phyloP scores from a whole-genome alignment of 495 filamentous ascomycete species.

The Sordaria brevicollis region DNA sequence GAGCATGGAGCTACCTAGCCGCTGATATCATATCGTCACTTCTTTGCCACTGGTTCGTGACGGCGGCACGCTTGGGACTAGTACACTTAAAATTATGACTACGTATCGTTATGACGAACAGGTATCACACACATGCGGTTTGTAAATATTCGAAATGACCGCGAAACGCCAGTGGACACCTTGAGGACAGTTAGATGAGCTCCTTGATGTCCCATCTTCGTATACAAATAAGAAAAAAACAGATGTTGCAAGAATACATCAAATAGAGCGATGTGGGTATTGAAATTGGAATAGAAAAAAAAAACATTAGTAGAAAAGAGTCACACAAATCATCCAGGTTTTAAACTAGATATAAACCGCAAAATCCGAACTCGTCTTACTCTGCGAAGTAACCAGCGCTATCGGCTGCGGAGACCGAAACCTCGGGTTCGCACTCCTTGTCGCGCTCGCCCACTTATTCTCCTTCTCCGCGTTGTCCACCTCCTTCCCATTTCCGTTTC shows the following conservation, averaged over 20 bases:
- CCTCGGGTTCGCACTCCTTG: background rate
- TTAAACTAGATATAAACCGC: constrained; percentile 18
- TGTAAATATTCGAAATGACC: background rate
- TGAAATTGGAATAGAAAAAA: no score
- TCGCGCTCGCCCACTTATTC: background rate
- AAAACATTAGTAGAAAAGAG: no score
- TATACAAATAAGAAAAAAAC: background rate
- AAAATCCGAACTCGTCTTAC: constrained; percentile 12
- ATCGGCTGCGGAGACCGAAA: background rate
- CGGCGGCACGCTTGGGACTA: background rate
- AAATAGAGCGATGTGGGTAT: no score
- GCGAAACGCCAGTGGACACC: background rate
- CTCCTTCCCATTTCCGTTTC: background rate
- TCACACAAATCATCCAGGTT: no score
- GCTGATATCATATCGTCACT: background rate
- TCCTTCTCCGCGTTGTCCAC: background rate
- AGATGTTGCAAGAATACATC: no score
- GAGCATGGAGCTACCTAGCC: no score
- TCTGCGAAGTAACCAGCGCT: constrained; percentile 1
- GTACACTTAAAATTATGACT: background rate
- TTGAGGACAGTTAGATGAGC: background rate
- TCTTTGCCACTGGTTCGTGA: background rate
- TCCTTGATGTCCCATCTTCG: background rate
- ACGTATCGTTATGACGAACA: background rate
- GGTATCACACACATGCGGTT: background rate